Evolutionary conservation across 2,329 filamentous ascomycete genomes (phyloP), one percentile per base, ranked within the genome.

Genomic region (Cladosporium colombiae): DNA sequence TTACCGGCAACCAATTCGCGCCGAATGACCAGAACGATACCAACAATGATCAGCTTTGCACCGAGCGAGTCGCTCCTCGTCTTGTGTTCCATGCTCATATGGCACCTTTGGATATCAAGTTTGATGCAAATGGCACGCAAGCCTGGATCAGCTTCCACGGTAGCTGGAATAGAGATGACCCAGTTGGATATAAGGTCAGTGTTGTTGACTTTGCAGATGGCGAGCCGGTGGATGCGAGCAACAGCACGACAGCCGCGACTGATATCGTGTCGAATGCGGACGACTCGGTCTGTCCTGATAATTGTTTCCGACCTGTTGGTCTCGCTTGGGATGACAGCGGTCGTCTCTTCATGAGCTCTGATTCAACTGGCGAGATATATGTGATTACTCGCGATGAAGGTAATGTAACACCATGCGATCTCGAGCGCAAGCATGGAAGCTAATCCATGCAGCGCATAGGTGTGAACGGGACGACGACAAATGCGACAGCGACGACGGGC

Each of bases 81-180:
- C 78, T 92, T 31, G 86, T 85, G 0, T 86, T 89, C 73, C 78
- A 83, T 60, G 85, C 90, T 1, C 91, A 93, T 73, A 88, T 84
- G 74, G 89, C 90, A 0, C 91, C 91, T 0, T 79, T 92, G 0
- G 89, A 91, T 69, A 85, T 92, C 72, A 86, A 87, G 67, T 93
- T 93, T 79, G 82, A 85, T 68, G 72, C 80, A 49, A 85, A 85
- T 40, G 84, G 82, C 14, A 83, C 81, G 1, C 78, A 80, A 2
- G 89, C 88, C 1, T 92, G 86, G 78, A 79, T 93, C 21, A 82
- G 86, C 0, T 91, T 92, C 77, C 90, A 91, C 75, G 90, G 90
- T 16, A 89, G 86, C 75, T 92, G 89, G 82, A 79, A 86, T 67
- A 78, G 82, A 16, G 74, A 79, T 33, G 70, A 76, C 0, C 83